phyloP scores from a whole-genome alignment of 108 stramenopile genomes.

The Nitzschia sp. region DNA sequence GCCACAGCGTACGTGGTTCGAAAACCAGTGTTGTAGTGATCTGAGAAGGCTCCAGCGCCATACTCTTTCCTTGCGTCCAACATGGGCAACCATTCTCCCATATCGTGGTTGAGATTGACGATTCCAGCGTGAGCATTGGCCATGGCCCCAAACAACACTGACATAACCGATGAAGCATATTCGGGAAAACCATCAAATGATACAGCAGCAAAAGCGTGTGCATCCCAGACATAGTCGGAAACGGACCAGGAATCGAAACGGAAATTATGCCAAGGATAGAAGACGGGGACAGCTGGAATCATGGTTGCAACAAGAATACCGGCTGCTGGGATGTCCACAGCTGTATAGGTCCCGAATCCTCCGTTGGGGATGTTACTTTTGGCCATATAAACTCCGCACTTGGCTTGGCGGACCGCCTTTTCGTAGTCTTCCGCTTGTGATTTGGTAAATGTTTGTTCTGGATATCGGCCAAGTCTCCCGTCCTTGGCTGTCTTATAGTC shows the following conservation, averaged over 20 bases:
- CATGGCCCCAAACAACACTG: slow-evolving; percentile 40
- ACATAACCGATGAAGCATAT: slow-evolving; percentile 7
- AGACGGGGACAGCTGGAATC: slow-evolving; percentile 13
- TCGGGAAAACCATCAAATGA: not conserved
- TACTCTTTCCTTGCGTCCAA: slow-evolving; percentile 51
- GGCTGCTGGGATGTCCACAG: slow-evolving; percentile 22
- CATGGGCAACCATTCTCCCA: slow-evolving; percentile 9
- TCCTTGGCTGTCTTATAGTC: slow-evolving; percentile 6
- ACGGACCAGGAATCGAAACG: slow-evolving; percentile 5
- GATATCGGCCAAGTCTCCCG: slow-evolving; percentile 7
- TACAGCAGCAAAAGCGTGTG: not conserved
- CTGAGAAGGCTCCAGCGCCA: slow-evolving; percentile 47
- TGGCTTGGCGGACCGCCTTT: slow-evolving; percentile 3
- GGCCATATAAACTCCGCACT: slow-evolving; percentile 55
- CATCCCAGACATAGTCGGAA: slow-evolving; percentile 29
- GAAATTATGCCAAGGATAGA: not conserved
- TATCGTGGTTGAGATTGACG: slow-evolving; percentile 27
- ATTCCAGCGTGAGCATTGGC: slow-evolving; percentile 63
- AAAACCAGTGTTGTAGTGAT: slow-evolving; percentile 13
- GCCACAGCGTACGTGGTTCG: slow-evolving; percentile 14
- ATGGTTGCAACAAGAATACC: slow-evolving; percentile 8
- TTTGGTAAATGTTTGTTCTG: not conserved
- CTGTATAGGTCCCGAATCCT: slow-evolving; percentile 60
- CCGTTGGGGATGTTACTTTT: slow-evolving; percentile 52
- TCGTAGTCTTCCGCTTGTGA: slow-evolving; percentile 12